These are phyloP conservation scores for Candida methanosorbosa DNA, from an alignment of 805 yeast species.

Conservation along the genomic window DNA sequence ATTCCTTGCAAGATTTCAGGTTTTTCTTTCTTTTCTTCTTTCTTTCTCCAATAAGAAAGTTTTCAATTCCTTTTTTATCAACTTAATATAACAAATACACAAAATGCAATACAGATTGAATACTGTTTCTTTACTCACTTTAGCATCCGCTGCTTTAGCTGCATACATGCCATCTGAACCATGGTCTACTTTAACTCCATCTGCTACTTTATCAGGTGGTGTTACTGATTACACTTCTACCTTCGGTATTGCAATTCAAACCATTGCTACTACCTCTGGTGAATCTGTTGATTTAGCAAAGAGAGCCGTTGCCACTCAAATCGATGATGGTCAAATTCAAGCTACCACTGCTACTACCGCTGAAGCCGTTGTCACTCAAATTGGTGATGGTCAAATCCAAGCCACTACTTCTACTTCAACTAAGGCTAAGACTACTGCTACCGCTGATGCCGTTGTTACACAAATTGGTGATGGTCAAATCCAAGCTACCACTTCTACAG, in stretches of 20 bases:
- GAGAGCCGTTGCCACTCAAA: slow-evolving; percentile 33
- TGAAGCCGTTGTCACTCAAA: slow-evolving; percentile 25
- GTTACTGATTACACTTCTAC: slow-evolving; percentile 44
- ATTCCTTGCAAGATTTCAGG: too few relatives aligned
- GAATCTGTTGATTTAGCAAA: slow-evolving; percentile 19
- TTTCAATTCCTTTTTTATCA: neutral
- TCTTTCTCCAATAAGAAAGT: neutral
- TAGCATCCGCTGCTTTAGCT: slow-evolving; percentile 18
- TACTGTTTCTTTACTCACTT: neutral
- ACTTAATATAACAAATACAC: neutral
- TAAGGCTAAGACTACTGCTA: slow-evolving; percentile 5
- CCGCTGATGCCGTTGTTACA: slow-evolving; percentile 23
- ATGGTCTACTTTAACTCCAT: slow-evolving; percentile 63
- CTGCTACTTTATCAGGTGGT: slow-evolving; percentile 36
- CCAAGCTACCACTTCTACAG: slow-evolving; percentile 24
- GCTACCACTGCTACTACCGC: slow-evolving; percentile 31
- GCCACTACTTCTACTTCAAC: slow-evolving; percentile 28
- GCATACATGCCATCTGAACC: slow-evolving; percentile 52
- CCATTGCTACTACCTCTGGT: slow-evolving; percentile 28
- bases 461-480: slow-evolving; percentile 30
- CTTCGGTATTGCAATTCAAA: slow-evolving; percentile 66
- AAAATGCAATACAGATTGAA: slow-evolving; percentile 1
- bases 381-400: slow-evolving; percentile 37
- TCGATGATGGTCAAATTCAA: slow-evolving; percentile 44
- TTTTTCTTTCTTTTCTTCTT: neutral